Percentiles rank a stretch among this genome's conserved stretches.
These are phyloP conservation scores for Trichoderma gamsii DNA, from an alignment of 495 filamentous ascomycete genomes.

Conservation along the genomic window DNA sequence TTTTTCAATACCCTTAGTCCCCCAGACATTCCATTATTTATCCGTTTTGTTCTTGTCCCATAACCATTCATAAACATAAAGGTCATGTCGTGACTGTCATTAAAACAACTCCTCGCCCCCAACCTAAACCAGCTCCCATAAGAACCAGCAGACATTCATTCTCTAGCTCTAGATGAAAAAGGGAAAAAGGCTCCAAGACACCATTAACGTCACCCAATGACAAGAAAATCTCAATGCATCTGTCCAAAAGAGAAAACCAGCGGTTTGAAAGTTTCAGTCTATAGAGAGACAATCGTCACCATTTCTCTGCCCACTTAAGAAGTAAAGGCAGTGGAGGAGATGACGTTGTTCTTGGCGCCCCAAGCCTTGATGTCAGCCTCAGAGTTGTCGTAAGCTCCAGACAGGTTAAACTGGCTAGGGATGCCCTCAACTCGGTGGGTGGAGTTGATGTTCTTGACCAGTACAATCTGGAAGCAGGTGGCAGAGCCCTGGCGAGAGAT, in stretches of 20 bases:
- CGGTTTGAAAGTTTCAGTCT: conserved; percentile 2
- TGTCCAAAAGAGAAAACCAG: conserved; percentile 2
- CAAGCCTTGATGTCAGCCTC: conserved; percentile 39
- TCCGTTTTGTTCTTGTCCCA: background rate
- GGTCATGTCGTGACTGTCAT: background rate
- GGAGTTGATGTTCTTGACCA: conserved; percentile 98
- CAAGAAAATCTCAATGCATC: background rate
- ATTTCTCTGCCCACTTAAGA: background rate
- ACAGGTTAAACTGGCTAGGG: conserved; percentile 63
- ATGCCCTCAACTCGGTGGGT: conserved; percentile 91
- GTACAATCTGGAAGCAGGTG: conserved; percentile 90
- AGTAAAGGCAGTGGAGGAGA: conserved; percentile 34
- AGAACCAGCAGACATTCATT: background rate
- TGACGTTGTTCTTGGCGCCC: conserved; percentile 39
- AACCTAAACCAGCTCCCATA: background rate
- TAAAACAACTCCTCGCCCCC: background rate
- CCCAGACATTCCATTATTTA: background rate
- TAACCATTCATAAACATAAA: background rate
- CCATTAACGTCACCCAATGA: background rate
- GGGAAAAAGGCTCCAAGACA: background rate
- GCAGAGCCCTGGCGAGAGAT: conserved; percentile 86
- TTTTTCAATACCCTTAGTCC: conserved; percentile 6
- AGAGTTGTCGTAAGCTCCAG: conserved; percentile 54
- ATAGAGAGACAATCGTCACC: background rate
- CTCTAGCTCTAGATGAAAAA: background rate